Evolutionary conservation across 106 monocot genomes (phyloP), one percentile per base, ranked within the genome.

Genomic region (Narthecium ossifragum): DNA sequence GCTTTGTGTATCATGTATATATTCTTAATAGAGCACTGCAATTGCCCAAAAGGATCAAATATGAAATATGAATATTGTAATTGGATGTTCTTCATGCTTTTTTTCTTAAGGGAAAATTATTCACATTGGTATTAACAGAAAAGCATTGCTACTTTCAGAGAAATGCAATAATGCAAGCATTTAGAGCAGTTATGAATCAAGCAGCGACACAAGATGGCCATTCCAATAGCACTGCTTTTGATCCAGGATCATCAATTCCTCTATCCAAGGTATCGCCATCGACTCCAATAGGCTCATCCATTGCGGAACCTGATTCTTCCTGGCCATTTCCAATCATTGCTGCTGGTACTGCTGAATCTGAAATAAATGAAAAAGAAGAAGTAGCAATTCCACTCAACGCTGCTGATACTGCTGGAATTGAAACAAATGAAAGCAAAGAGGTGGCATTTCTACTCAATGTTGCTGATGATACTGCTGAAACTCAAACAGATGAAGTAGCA

Each of bases 121-220:
- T 43, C 14, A 17, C 17, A 11, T 43, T 43, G 43, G 18, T 3
- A 3, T 4, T 18, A 43, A 4, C 43, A 17, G 14, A 17, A n/a
- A n/a, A n/a, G n/a, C 22, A 20, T 20, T 26, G 26, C 15, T 65
- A 13, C 14, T 46, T 67, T 23, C 56, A 67, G 66, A 46, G 33
- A 39, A n/a, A 46, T 4, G 66, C 66, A 46, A 55, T 67, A 34
- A 41, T 28, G 18, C 40, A 67, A 46, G 66, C 46, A 5, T 67
- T 67, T 46, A 67, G 34, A 56, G 40, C 41, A 28, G 45, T 67
- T 24, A 67, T 67, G 56, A 33, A 46, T 34, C 66, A 37, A 57
- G 25, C 31, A 8, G 26, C 64, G 28, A 15, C 37, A 52, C 52
- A 53, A 67, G 40, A 46, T 56, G 57, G 66, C 25, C 31, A 45